Base-by-base conservation (phyloP, 1,139 yeast species). In the Magnusiomyces tetraspermus region DNA sequence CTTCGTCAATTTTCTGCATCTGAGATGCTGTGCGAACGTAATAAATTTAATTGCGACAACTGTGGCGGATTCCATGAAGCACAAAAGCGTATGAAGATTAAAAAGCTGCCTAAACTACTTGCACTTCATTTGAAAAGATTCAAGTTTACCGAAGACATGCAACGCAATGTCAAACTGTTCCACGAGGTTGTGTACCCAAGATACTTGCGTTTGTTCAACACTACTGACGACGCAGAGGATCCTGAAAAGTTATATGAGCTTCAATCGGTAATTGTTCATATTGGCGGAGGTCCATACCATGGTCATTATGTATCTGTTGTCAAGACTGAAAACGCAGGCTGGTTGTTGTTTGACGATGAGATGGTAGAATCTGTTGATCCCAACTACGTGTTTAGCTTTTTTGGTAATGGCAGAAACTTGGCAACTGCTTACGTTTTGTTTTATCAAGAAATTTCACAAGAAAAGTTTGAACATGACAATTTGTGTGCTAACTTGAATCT, bases 231-330 rank as follows among this genome's bases (percentile, higher is more conserved):
- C 57, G 71, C 72, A 11, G 63, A 68, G 22, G 68, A 71, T 49
- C 71, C 72, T 48, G 80, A 77, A 57, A 80, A 78, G 59, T 74
- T 83, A 30, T 92, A 89, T 63, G 96, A 89, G 61, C 71, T 92
- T 51, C 84, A 82, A 57, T 89, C 94, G 0, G 82, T 90, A 45
- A 94, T 92, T 23, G 89, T 92, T 22, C 98, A 92, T 64, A 83
- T 92, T 62, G 98, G 98, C 3, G 95, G 97, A 2, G 97, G 97
- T 0, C 97, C 97, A 1, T 89, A 89, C 74, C 97, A 90, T 69
- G 98, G 98, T 0, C 98, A 92, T 67, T 92, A 92, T 64, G 90
- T 92, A 15, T 79, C 96, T 0, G 72, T 92, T 10, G 85, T 95
- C 58, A 89, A 89, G 65, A 83, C 90, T 15, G 82, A 79, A 54